Conservation (phyloP, 2,329 filamentous ascomycete species). For the Colletotrichum theobromicola region DNA sequence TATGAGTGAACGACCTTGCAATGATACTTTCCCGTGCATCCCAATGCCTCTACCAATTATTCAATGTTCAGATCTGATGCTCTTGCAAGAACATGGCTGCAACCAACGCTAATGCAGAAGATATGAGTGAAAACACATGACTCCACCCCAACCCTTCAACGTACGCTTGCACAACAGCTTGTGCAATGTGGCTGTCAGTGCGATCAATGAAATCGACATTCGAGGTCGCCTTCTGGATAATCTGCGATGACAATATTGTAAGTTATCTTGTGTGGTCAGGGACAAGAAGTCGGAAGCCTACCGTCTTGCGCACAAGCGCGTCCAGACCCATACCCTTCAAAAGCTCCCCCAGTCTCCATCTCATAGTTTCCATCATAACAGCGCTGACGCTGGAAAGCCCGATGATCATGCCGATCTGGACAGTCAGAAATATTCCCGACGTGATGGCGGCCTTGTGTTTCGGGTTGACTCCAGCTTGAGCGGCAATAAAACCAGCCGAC, state of each 20-base stretch:
- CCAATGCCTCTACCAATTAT: background rate
- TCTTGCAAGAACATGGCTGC: slow-evolving; percentile 31
- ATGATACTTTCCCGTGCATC: background rate
- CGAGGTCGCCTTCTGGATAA: slow-evolving; percentile 34
- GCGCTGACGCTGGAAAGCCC: slow-evolving; percentile 44
- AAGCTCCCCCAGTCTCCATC: slow-evolving; percentile 17
- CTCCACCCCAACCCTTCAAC: slow-evolving; percentile 38
- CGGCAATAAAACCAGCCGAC: slow-evolving; percentile 45
- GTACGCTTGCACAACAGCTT: slow-evolving; percentile 36
- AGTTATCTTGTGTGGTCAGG: background rate
- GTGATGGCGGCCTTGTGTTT: slow-evolving; percentile 44
- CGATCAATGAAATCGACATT: slow-evolving; percentile 36
- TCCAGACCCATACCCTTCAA: slow-evolving; percentile 20
- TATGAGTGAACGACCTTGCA: background rate
- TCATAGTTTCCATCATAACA: slow-evolving; percentile 30
- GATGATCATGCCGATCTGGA: slow-evolving; percentile 40
- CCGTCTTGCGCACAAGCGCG: slow-evolving; percentile 7
- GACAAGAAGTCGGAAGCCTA: background rate
- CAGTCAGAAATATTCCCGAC: slow-evolving; percentile 44
- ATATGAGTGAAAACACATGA: slow-evolving; percentile 35
- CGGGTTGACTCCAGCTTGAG: slow-evolving; percentile 44
- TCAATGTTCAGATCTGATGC: slow-evolving; percentile 19
- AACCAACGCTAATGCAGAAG: slow-evolving; percentile 28
- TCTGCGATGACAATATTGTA: slow-evolving; percentile 22
- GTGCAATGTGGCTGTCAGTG: slow-evolving; percentile 26